These are phyloP conservation scores for Anisodus acutangulus DNA, from an alignment of 257 asterid species.

Conservation along the genomic window DNA sequence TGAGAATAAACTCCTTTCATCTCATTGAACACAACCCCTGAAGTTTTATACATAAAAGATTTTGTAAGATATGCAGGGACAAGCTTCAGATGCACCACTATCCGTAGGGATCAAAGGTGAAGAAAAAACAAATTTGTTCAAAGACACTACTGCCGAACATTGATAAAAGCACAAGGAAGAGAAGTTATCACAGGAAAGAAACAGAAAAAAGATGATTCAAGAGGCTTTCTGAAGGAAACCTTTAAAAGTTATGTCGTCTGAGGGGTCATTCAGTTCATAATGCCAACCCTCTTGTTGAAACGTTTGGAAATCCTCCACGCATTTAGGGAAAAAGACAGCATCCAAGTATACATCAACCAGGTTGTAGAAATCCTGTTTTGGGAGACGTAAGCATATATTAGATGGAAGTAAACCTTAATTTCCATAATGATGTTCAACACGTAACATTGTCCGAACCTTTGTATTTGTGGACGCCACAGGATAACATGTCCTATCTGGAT, in stretches of 20 bases:
- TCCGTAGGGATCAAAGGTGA: not conserved
- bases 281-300: constrained; percentile 99
- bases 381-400: constrained; percentile 31
- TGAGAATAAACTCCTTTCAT: constrained; percentile 99
- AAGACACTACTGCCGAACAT: not conserved
- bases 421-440: constrained; percentile 17
- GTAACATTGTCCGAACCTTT: constrained; percentile 53
- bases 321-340: constrained; percentile 95
- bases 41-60: constrained; percentile 32
- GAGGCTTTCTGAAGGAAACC: constrained; percentile 46
- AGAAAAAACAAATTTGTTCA: not conserved
- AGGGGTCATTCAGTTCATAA: constrained; percentile 93
- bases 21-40: constrained; percentile 99
- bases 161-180: not conserved
- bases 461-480: constrained; percentile 98
- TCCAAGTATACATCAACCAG: constrained; percentile 98
- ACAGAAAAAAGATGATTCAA: not conserved
- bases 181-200: constrained; percentile 26
- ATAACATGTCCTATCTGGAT: constrained; percentile 98
- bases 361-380: constrained; percentile 89
- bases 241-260: constrained; percentile 93
- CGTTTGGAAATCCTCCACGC: constrained; percentile 89
- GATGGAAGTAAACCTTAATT: not conserved
- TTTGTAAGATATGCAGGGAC: constrained; percentile 29
- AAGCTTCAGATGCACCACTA: constrained; percentile 29